Evolutionary conservation across 2,329 filamentous ascomycete genomes (phyloP).

Genomic region (Aspergillus sp.): DNA sequence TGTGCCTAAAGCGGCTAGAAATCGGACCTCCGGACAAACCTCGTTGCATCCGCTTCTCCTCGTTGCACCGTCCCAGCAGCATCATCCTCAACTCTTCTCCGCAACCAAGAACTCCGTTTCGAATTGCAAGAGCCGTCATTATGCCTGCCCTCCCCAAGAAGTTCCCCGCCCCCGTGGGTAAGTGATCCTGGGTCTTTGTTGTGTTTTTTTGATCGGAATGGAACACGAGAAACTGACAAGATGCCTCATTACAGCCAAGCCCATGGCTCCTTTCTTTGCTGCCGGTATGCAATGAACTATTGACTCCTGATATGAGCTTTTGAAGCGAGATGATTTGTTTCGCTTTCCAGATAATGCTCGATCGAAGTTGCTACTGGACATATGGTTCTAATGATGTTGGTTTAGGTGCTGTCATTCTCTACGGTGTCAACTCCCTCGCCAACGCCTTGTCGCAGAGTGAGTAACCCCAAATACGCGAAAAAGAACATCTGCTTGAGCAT

Average conservation of each 20-base stretch:
- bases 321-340: neutral
- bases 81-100: slow-evolving; percentile 17
- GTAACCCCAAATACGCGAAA: slow-evolving; percentile 26
- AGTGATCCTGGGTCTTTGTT: slow-evolving; percentile 35
- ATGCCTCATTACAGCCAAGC: slow-evolving; percentile 61
- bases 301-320: neutral
- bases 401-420: slow-evolving; percentile 76
- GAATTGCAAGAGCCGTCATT: slow-evolving; percentile 43
- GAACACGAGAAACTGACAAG: slow-evolving; percentile 19
- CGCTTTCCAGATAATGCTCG: neutral
- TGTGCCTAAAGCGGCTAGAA: slow-evolving; percentile 16
- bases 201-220: slow-evolving; percentile 7
- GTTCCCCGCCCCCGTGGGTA: slow-evolving; percentile 74
- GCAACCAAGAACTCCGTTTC: slow-evolving; percentile 20
- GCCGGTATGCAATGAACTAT: slow-evolving; percentile 65
- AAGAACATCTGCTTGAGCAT: too few species aligned
- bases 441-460: slow-evolving; percentile 74
- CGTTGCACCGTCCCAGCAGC: slow-evolving; percentile 22
- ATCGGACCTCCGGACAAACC: slow-evolving; percentile 31
- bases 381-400: slow-evolving; percentile 20
- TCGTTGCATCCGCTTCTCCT: slow-evolving; percentile 32
- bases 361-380: slow-evolving; percentile 1
- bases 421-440: slow-evolving; percentile 83
- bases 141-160: slow-evolving; percentile 83
- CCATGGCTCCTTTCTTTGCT: slow-evolving; percentile 88